Base-by-base conservation (phyloP, 768 basidiomycete species). In the Macrolepiota fuliginosa region DNA sequence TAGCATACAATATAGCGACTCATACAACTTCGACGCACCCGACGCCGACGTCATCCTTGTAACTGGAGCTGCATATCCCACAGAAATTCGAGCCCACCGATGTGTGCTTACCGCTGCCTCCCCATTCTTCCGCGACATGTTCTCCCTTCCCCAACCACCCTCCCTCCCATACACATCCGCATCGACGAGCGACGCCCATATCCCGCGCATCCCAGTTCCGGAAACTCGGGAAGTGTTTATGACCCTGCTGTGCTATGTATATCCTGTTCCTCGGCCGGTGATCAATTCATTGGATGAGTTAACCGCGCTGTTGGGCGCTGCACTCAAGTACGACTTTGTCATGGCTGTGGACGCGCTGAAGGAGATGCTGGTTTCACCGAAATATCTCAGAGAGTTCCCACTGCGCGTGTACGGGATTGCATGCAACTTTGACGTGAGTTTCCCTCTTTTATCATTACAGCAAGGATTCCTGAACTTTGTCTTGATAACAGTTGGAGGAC, bases 351-450 rank as follows among this genome's bases (percentile, higher is more conserved):
- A 73, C 25, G 65, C 74, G 1, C 75, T 91, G 17, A 83, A 86
- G 54, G 73, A 70, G 53, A 69, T 79, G 19, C 80, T 91, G 39
- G 65, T 88, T n/a, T 77, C 83, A 0, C 77, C 81, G 10, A 70
- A 67, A 15, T 89, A 86, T 68, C 69, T 86, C 13, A 63, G 72
- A 29, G 67, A 73, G n/a, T 76, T 74, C 11, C 85, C 90, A 5
- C 75, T 79, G n/a, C 84, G 87, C 9, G 87, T 90, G 1, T 92
- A 87, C 65, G 88, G 89, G 22, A 83, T 90, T 39, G 88, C 90
- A 1, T 85, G 81, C 61, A 83, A 84, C 7, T 86, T 81, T 62
- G 85, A 86, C 24, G 63, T 64, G 52, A 32, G 60, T 61, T 15
- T 29, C 22, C 36, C 35, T 6, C 15, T 10, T 46, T 24, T 40